These are phyloP conservation scores for Canavalia gladiata DNA, from an alignment of 306 rosid species.

Conservation along the genomic window DNA sequence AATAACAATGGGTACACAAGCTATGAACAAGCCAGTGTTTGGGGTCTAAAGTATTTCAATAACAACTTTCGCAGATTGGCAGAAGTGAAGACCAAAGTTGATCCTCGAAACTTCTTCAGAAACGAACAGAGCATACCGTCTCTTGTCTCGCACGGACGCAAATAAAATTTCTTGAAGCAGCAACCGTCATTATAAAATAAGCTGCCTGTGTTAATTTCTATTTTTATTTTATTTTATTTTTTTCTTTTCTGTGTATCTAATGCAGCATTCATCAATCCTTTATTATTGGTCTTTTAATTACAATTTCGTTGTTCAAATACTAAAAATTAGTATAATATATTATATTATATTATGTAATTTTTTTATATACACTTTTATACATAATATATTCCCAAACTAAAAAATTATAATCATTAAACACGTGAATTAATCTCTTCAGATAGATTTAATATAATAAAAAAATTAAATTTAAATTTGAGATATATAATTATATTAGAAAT, in stretches of 20 bases:
- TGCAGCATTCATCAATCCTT: not conserved
- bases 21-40: conserved; percentile 46
- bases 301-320: too few species aligned
- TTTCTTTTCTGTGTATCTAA: not conserved
- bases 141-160: conserved; percentile 23
- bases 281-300: too few species aligned
- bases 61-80: conserved; percentile 47
- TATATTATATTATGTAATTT: too few species aligned
- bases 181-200: conserved; percentile 5
- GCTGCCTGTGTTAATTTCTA: not conserved
- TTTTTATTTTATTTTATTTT: not conserved
- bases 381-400: too few species aligned
- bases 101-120: conserved; percentile 51
- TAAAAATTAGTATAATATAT: too few species aligned
- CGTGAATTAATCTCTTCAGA: too few species aligned
- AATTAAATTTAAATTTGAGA: too few species aligned
- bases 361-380: too few species aligned
- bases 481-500: too few species aligned
- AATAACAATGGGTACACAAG: conserved; percentile 49
- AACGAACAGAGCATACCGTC: conserved; percentile 52
- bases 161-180: conserved; percentile 9
- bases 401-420: too few species aligned
- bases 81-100: conserved; percentile 45
- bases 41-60: conserved; percentile 52
- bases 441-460: too few species aligned